Evolutionary conservation across 345 rosid species (phyloP).

Genomic region (Camelina hispida): DNA sequence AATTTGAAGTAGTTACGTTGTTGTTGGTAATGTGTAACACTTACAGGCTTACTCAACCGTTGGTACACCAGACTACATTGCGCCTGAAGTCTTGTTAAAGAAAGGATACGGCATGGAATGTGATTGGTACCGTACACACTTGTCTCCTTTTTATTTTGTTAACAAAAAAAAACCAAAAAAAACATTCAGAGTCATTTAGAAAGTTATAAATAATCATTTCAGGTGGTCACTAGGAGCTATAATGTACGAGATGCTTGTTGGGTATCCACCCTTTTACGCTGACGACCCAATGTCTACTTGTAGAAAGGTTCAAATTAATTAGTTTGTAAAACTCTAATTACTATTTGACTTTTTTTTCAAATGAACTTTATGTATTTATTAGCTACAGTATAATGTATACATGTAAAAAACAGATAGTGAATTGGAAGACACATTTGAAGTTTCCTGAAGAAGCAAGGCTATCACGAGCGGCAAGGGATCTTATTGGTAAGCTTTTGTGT

Average conservation of each 20-base stretch:
- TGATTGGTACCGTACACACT: conserved; percentile 69
- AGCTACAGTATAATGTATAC: neutral
- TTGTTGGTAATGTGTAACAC: conserved; percentile 22
- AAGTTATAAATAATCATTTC: neutral
- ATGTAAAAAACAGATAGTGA: conserved; percentile 64
- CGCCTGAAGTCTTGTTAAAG: conserved; percentile 92
- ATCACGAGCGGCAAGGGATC: conserved; percentile 75
- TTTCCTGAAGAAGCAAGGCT: conserved; percentile 91
- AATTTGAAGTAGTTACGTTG: neutral
- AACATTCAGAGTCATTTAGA: neutral
- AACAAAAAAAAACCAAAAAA: too few relatives aligned
- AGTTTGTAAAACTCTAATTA: neutral
- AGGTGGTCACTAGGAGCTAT: conserved; percentile 99
- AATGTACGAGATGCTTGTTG: conserved; percentile 94
- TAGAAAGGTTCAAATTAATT: conserved; percentile 64
- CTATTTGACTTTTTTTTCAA: neutral
- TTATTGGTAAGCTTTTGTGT: conserved; percentile 78
- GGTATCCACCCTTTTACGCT: conserved; percentile 91
- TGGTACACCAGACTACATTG: conserved; percentile 95
- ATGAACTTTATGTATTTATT: neutral
- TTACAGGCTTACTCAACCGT: conserved; percentile 94
- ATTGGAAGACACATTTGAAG: conserved; percentile 95
- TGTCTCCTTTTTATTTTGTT: neutral
- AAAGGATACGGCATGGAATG: conserved; percentile 97
- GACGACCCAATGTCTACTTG: conserved; percentile 95